Percentiles rank a stretch among this genome's conserved stretches.
Conservation (phyloP, 164 flowering plant species). For the Santalum album region DNA sequence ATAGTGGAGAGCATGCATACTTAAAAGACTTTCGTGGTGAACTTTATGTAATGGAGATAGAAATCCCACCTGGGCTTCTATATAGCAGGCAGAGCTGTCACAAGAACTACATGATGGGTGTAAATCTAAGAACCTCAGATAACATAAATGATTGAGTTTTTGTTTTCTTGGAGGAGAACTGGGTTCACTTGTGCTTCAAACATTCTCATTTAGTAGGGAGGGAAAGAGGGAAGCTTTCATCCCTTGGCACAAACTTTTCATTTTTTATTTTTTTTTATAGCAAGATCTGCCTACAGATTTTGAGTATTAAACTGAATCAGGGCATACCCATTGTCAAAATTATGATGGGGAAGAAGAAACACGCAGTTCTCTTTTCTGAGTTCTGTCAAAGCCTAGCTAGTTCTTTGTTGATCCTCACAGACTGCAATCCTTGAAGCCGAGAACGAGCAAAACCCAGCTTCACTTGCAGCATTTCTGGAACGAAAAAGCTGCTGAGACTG, state of each 20-base stretch:
- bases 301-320: conserved; percentile 9
- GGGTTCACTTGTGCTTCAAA: neutral
- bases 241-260: neutral
- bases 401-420: conserved; percentile 34
- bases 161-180: too few relatives aligned
- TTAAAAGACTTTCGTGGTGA: too few relatives aligned
- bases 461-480: conserved; percentile 41
- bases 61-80: too few relatives aligned
- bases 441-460: conserved; percentile 37
- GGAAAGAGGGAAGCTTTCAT: neutral
- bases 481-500: conserved; percentile 44
- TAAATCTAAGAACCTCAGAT: too few relatives aligned
- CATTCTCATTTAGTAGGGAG: neutral
- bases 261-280: too few relatives aligned
- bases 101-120: too few relatives aligned
- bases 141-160: too few relatives aligned
- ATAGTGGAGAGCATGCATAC: too few relatives aligned
- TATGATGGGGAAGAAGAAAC: conserved; percentile 8
- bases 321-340: conserved; percentile 4
- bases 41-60: neutral
- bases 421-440: conserved; percentile 31
- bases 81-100: too few relatives aligned
- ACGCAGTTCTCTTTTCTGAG: conserved; percentile 11
- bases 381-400: conserved; percentile 44
- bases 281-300: neutral